Conservation (phyloP, 2,329 filamentous ascomycete genomes). For the Colletotrichum acutatum region DNA sequence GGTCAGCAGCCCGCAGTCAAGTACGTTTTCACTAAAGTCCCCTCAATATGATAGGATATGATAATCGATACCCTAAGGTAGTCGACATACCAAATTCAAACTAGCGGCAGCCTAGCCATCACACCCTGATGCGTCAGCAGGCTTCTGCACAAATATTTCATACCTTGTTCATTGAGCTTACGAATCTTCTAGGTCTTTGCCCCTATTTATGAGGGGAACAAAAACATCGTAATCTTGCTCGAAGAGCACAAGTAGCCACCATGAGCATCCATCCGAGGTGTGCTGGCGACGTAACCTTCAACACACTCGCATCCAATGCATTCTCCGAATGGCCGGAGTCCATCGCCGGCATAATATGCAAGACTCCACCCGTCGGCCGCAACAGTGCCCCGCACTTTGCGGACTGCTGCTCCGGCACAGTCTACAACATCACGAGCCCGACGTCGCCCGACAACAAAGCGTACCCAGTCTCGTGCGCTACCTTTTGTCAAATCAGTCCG, state of each 20-base stretch:
- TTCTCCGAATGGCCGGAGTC: slow-evolving; percentile 4
- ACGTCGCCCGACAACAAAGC: not conserved
- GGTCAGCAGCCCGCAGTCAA: too few relatives aligned
- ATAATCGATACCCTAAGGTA: too few relatives aligned
- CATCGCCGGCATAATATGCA: slow-evolving; percentile 16
- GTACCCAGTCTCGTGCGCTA: slow-evolving; percentile 20
- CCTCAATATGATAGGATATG: too few relatives aligned
- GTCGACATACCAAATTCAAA: too few relatives aligned
- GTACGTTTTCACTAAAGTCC: too few relatives aligned
- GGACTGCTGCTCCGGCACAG: slow-evolving; percentile 14
- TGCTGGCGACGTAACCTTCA: slow-evolving; percentile 2
- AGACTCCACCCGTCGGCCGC: slow-evolving; percentile 13
- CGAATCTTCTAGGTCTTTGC: too few relatives aligned
- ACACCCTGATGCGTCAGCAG: too few relatives aligned
- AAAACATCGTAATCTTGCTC: too few relatives aligned
- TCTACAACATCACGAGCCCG: slow-evolving; percentile 19
- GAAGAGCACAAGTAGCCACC: not conserved
- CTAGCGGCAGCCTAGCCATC: too few relatives aligned
- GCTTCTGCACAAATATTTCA: too few relatives aligned
- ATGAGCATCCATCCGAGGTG: not conserved
- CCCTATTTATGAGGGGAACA: too few relatives aligned
- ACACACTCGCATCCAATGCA: not conserved
- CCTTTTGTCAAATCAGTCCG: slow-evolving; percentile 4
- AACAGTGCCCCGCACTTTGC: slow-evolving; percentile 1
- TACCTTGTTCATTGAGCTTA: too few relatives aligned